Conservation (phyloP, 345 rosid genomes). For the Salix koriyanagi region DNA sequence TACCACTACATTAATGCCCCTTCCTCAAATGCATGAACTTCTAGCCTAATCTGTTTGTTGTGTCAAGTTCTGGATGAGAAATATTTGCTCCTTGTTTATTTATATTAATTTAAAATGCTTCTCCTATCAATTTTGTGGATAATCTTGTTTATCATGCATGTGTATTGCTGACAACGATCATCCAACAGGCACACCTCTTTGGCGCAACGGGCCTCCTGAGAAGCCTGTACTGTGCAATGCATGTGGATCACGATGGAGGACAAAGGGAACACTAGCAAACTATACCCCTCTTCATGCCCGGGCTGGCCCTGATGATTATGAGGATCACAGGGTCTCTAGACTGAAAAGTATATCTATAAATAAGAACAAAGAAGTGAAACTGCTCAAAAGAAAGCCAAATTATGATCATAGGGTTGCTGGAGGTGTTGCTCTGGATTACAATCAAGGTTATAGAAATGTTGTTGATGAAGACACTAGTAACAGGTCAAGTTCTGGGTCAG, state of each 20-base stretch:
- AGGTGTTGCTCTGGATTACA: slow-evolving; percentile 43
- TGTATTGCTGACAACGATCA: slow-evolving; percentile 16
- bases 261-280: slow-evolving; percentile 78
- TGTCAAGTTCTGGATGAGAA: slow-evolving; percentile 6
- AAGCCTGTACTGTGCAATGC: slow-evolving; percentile 99
- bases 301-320: slow-evolving; percentile 56
- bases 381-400: slow-evolving; percentile 69
- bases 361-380: slow-evolving; percentile 59
- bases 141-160: not conserved
- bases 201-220: slow-evolving; percentile 98
- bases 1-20: not conserved
- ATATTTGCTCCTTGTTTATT: not conserved
- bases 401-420: slow-evolving; percentile 40
- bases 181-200: slow-evolving; percentile 80
- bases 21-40: not conserved
- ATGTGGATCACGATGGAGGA: slow-evolving; percentile 95
- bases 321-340: slow-evolving; percentile 54
- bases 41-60: not conserved
- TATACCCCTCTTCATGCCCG: slow-evolving; percentile 81
- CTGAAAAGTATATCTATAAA: slow-evolving; percentile 50
- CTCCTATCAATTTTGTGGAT: not conserved
- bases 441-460: slow-evolving; percentile 45
- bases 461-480: slow-evolving; percentile 84
- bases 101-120: not conserved
- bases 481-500: slow-evolving; percentile 95